Evolutionary conservation across 2,329 filamentous ascomycete genomes (phyloP).

Genomic region (Dothiorella sarmentorum): DNA sequence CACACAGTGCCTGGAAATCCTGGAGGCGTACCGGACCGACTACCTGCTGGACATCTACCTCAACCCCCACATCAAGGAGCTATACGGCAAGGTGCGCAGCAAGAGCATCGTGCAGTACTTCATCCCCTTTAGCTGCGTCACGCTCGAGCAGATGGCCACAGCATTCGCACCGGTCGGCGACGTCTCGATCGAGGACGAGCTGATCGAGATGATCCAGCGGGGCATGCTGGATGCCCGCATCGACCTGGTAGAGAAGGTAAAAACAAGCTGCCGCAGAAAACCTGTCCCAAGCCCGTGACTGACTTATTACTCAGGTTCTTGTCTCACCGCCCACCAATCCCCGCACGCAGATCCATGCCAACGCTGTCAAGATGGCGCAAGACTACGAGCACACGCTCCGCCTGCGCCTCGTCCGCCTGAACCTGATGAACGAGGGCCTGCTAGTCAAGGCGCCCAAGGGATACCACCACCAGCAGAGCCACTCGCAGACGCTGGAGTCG

Average conservation of each 20-base stretch:
- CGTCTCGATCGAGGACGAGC: slow-evolving; percentile 63
- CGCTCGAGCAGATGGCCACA: slow-evolving; percentile 70
- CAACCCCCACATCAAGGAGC: slow-evolving; percentile 63
- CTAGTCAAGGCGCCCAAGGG: slow-evolving; percentile 50
- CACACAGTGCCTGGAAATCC: slow-evolving; percentile 73
- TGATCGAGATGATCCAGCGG: slow-evolving; percentile 72
- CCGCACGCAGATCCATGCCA: slow-evolving; percentile 66
- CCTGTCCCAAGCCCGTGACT: neutral
- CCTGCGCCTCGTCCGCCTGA: slow-evolving; percentile 73
- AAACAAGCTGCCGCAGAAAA: neutral
- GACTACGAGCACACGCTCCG: slow-evolving; percentile 72
- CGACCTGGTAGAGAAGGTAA: slow-evolving; percentile 73
- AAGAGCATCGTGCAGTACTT: slow-evolving; percentile 96
- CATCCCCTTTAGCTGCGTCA: slow-evolving; percentile 83
- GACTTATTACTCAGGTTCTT: slow-evolving; percentile 54
- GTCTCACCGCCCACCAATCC: slow-evolving; percentile 66
- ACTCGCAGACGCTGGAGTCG: neutral
- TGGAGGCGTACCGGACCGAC: slow-evolving; percentile 77
- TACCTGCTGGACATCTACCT: slow-evolving; percentile 90
- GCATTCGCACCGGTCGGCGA: slow-evolving; percentile 65
- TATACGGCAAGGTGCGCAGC: slow-evolving; percentile 74
- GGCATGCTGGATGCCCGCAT: slow-evolving; percentile 74
- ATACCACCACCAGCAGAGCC: slow-evolving; percentile 8
- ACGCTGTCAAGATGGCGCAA: slow-evolving; percentile 64
- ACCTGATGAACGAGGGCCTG: slow-evolving; percentile 69